Evolutionary conservation across 768 basidiomycete genomes (phyloP).

Genomic region (Lactarius vividus): DNA sequence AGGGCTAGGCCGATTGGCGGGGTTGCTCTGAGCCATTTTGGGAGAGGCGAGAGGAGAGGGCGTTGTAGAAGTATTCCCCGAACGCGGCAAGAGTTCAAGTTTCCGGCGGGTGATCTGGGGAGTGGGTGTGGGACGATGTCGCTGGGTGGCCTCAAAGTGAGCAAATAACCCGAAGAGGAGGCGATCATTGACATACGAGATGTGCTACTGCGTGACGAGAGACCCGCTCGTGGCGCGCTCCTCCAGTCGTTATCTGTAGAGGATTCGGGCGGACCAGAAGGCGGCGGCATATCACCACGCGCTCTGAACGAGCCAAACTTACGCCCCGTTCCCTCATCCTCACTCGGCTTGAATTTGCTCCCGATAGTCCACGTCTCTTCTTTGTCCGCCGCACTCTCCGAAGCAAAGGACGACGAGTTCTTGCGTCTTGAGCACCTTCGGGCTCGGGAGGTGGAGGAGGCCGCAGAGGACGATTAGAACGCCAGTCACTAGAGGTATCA

Average conservation of each 20-base stretch:
- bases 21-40: conserved; percentile 53
- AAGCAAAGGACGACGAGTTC: conserved; percentile 53
- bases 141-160: conserved; percentile 42
- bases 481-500: conserved; percentile 69
- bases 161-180: conserved; percentile 14
- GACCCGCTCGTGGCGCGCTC: conserved; percentile 41
- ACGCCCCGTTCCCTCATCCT: conserved; percentile 32
- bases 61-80: conserved; percentile 59
- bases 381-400: conserved; percentile 58
- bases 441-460: conserved; percentile 44
- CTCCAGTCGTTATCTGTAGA: conserved; percentile 76
- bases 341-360: conserved; percentile 63
- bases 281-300: conserved; percentile 54
- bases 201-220: conserved; percentile 43
- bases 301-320: conserved; percentile 36
- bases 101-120: conserved; percentile 78
- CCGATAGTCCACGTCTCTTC: conserved; percentile 81
- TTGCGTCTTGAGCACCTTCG: conserved; percentile 46
- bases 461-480: conserved; percentile 49
- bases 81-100: conserved; percentile 82
- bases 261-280: conserved; percentile 39
- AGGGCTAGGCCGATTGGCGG: conserved; percentile 57
- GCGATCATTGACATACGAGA: conserved; percentile 53
- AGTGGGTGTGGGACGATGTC: conserved; percentile 71
- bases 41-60: conserved; percentile 80